Evolutionary conservation across 2,329 filamentous ascomycete genomes (phyloP).

Genomic region (Thielaviopsis populi): DNA sequence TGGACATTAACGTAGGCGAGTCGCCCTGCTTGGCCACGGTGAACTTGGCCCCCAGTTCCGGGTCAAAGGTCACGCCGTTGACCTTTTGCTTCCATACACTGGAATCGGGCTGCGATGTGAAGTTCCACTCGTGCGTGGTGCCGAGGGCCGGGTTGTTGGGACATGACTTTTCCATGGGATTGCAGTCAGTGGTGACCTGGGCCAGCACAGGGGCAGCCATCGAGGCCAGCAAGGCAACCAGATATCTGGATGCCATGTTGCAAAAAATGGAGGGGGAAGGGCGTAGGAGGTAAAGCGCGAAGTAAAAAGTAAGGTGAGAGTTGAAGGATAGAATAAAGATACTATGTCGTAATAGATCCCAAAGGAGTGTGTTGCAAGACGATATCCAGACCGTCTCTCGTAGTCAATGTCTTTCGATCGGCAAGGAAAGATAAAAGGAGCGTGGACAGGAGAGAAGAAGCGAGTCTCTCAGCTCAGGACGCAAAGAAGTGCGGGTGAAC

Average conservation of each 20-base stretch:
- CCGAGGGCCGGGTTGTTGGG: conserved; percentile 57
- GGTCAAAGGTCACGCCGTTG: conserved; percentile 45
- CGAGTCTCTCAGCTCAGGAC: conserved; percentile 5
- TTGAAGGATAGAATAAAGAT: neutral
- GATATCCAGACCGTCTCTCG: neutral
- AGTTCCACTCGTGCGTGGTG: conserved; percentile 45
- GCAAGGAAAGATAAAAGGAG: neutral
- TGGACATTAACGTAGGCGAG: conserved; percentile 62
- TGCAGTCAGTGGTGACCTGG: conserved; percentile 65
- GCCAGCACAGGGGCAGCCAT: conserved; percentile 37
- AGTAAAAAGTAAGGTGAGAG: neutral
- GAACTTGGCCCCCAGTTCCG: conserved; percentile 52
- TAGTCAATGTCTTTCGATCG: neutral
- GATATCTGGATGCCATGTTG: neutral
- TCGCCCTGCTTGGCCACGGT: conserved; percentile 55
- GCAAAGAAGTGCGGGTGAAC: neutral
- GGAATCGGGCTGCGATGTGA: conserved; percentile 45
- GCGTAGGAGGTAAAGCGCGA: neutral
- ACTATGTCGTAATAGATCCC: neutral
- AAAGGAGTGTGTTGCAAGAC: neutral
- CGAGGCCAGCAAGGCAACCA: conserved; percentile 21
- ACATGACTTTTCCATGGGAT: conserved; percentile 59
- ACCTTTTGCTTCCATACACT: conserved; percentile 54
- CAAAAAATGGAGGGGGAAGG: neutral
- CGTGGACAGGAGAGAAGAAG: conserved; percentile 1